Evolutionary conservation across 2,329 filamentous ascomycete species (phyloP), one percentile per base, ranked within the genome.

Genomic region (Diplocarpon mali): DNA sequence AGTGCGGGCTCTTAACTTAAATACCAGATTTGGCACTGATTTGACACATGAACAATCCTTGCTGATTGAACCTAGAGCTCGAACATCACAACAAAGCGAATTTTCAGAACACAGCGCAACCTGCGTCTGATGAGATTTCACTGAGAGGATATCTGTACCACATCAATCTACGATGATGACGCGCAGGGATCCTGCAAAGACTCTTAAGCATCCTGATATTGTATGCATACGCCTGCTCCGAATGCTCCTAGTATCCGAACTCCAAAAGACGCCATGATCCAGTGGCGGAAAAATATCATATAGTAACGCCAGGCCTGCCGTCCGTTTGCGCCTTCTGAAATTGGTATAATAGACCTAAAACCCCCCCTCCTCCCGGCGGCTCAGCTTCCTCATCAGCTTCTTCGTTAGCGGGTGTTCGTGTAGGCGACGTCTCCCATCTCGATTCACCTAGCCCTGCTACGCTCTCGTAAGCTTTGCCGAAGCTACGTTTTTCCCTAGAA

Each of bases 291-390:
- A 10, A 5, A 30, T 17, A 35, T 17, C n/a, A 29, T n/a, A 37
- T 37, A 27, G 30, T 31, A 31, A 43, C 41, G 41, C 41, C 35
- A 12, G 41, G 41, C 20, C 20, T 24, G 20, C 62, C 70, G 48
- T 71, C 69, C 20, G 68, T 69, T 51, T 76, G 73, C 31, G 74
- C 76, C 62, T 75, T 78, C 50, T 79, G 76, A 55, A 83, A 83
- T 56, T 84, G 77, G 58, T 80, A 75, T 45, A 84, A 67, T 53
- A 84, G 61, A 8, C 79, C 79, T 46, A 84, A 61, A 5, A 83
- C 78, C 2, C 79, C 79, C 2, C 70, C 70, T 4, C 70, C 70
- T 29, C 57, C 64, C 28, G 60, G 57, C 14, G 71, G 67, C 7
- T 71, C 69, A 8, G 64, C 65, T 13, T 69, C 69, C 4, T 71